Evolutionary conservation across 805 yeast species (phyloP), one percentile per base, ranked within the genome.

Genomic region (Hanseniaspora clermontiae): DNA sequence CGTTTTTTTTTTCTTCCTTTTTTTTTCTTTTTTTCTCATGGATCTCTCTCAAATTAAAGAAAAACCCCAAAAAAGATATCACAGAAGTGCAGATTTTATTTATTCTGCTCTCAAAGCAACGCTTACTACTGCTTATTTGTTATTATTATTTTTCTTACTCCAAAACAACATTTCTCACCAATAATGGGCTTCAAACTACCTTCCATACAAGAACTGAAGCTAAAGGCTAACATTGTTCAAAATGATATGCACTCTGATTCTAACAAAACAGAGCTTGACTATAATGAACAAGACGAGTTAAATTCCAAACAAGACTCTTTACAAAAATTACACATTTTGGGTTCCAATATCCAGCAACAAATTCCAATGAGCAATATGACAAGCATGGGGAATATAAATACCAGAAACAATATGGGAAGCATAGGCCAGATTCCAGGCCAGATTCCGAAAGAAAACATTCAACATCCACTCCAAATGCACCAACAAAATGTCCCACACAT

Each of bases 181-280:
- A 1, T 24, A 15, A 43, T 43, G 55, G 39, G 49, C 5, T 51
- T 43, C 38, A 51, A 36, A 40, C 39, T 50, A 10, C 54, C 54
- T 19, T 50, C 54, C 12, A 40, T 50, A 6, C 34, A 50, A 19
- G 54, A 50, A 17, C 27, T 50, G n/a, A 50, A 50, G 39, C 47
- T 50, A 3, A 32, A n/a, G 15, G n/a, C 38, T 4, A 49, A 37
- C 27, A 15, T 49, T 3, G 24, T 27, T 20, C 24, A 38, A 11
- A 27, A n/a, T 27, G 49, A 46, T 12, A 19, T 11, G 1, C 49
- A 46, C 29, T 32, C 29, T 2, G 49, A 46, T 34, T 46, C 49
- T 8, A 46, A 46, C 39, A 32, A 29, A 46, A 46, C 49, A 3
- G 49, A 46, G 34, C 11, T 46, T 17, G 49, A 46, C 10, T 11